Percentiles rank a stretch among this genome's conserved stretches.
phyloP scores from a whole-genome alignment of 1,284 basidiomycete species.

The Schizopora paradoxa region DNA sequence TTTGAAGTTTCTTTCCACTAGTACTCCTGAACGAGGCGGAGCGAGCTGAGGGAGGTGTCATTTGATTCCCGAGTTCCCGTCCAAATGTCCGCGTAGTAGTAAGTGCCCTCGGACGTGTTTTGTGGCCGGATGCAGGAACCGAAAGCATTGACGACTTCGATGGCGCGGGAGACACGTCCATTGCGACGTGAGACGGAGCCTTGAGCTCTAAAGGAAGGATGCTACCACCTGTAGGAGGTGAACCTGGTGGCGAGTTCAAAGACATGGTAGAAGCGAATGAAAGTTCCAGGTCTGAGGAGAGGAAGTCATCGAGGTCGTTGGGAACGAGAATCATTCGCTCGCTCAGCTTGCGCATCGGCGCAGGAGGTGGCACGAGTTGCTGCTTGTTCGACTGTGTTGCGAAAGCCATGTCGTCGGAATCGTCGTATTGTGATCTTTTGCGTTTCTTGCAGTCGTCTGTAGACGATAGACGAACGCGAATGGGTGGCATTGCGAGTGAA shows the following conservation, averaged over 20 bases:
- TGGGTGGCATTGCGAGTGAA: conserved; percentile 4
- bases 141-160: conserved; percentile 4
- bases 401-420: conserved; percentile 43
- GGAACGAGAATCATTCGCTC: conserved; percentile 34
- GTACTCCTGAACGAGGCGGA: conserved; percentile 30
- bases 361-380: conserved; percentile 47
- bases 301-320: conserved; percentile 59
- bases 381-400: conserved; percentile 34
- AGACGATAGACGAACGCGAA: conserved; percentile 19
- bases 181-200: conserved; percentile 35
- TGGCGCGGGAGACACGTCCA: conserved; percentile 75
- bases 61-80: conserved; percentile 57
- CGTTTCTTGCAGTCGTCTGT: conserved; percentile 20
- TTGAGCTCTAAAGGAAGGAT: conserved; percentile 1
- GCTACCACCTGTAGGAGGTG: conserved; percentile 24
- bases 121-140: conserved; percentile 16
- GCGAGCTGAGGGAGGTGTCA: conserved; percentile 29
- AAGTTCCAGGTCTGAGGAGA: conserved; percentile 66
- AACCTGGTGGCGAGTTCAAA: conserved; percentile 60
- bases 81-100: conserved; percentile 65
- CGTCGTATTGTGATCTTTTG: conserved; percentile 22
- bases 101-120: conserved; percentile 49
- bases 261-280: conserved; percentile 80
- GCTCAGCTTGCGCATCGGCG: conserved; percentile 43
- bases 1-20: conserved; percentile 46